phyloP scores from a whole-genome alignment of 169 alveolate genomes.

The Plasmodium knowlesi region DNA sequence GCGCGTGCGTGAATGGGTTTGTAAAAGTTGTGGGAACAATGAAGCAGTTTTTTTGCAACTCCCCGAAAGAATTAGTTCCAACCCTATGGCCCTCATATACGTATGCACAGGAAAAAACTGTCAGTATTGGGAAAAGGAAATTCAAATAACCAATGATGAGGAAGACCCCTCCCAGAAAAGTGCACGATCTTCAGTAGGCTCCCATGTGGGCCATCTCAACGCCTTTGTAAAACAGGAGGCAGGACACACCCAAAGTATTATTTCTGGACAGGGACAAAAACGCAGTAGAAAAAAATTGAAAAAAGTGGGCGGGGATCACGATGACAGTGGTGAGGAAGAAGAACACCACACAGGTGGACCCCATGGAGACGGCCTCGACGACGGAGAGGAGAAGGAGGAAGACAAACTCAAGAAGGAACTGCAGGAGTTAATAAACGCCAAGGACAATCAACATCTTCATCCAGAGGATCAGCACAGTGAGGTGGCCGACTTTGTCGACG shows the following conservation, averaged over 20 bases:
- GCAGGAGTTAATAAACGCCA: constrained; percentile 4
- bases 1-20: constrained; percentile 90
- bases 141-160: constrained; percentile 76
- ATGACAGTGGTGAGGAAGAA: background rate
- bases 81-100: constrained; percentile 92
- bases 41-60: constrained; percentile 92
- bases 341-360: background rate
- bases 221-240: constrained; percentile 14
- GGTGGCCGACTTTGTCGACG: background rate
- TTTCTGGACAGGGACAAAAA: background rate
- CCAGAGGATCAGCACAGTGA: background rate
- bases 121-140: constrained; percentile 80
- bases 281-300: background rate
- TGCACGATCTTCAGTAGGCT: constrained; percentile 6
- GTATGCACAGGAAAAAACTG: constrained; percentile 90
- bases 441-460: background rate
- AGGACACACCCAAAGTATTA: background rate
- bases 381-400: constrained; percentile 7
- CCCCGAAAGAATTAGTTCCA: constrained; percentile 91
- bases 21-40: constrained; percentile 86
- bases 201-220: constrained; percentile 2
- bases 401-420: constrained; percentile 26
- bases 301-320: background rate
- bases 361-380: background rate
- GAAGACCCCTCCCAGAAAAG: constrained; percentile 4